Percentiles rank a stretch among this genome's conserved stretches.
Evolutionary conservation across 2,329 filamentous ascomycete species (phyloP).

Genomic region (Neofusicoccum cordaticola): DNA sequence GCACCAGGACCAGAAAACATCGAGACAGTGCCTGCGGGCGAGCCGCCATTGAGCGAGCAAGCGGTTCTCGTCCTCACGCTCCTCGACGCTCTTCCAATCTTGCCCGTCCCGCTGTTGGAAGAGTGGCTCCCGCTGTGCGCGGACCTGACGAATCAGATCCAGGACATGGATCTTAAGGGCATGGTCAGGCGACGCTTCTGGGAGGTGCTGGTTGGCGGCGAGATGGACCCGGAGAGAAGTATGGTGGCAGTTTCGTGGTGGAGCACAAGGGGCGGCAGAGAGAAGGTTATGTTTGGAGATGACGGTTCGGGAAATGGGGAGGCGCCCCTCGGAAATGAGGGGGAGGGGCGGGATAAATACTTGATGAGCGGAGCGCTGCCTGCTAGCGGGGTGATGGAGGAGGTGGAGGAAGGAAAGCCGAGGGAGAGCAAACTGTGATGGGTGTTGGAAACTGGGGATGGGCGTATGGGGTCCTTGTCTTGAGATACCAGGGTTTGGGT

Average conservation of each 20-base stretch:
- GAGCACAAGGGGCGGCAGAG: constrained; percentile 63
- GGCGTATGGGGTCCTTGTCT: not conserved
- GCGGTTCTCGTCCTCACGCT: constrained; percentile 72
- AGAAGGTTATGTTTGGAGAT: constrained; percentile 53
- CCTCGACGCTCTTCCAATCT: constrained; percentile 72
- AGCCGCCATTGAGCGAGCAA: constrained; percentile 66
- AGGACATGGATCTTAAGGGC: constrained; percentile 60
- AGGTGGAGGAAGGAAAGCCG: constrained; percentile 25
- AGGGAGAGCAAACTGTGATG: constrained; percentile 46
- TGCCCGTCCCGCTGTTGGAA: constrained; percentile 67
- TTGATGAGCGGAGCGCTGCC: constrained; percentile 57
- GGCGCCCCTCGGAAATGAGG: constrained; percentile 13
- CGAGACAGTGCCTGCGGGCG: constrained; percentile 25
- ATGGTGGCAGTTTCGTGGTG: constrained; percentile 82
- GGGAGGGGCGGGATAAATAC: constrained; percentile 32
- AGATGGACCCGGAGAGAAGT: constrained; percentile 84
- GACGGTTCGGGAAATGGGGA: constrained; percentile 53
- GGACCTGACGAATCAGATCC: constrained; percentile 62
- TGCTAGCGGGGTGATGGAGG: not conserved
- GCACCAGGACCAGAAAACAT: constrained; percentile 32
- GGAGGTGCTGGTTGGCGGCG: constrained; percentile 74
- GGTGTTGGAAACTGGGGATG: not conserved
- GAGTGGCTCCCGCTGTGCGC: constrained; percentile 78
- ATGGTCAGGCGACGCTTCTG: constrained; percentile 70
- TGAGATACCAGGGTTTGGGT: not conserved